A percentile compares a stretch with the other conserved stretches of the same genome.
Evolutionary conservation across 768 basidiomycete genomes (phyloP).

Genomic region (Gloeostereum incarnatum): DNA sequence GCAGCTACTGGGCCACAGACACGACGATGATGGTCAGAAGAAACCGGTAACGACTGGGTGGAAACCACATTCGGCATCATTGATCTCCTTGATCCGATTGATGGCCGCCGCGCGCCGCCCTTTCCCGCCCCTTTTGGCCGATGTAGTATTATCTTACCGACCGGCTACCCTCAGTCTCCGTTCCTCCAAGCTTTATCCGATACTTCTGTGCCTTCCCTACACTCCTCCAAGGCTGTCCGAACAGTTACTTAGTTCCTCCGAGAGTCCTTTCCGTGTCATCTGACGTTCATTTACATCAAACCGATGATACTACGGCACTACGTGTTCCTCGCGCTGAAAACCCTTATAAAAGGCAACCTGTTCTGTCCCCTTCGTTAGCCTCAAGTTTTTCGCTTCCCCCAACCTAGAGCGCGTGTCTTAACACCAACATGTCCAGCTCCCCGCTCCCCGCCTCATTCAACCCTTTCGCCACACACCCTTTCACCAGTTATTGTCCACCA

Average conservation of each 20-base stretch:
- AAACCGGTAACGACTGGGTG: constrained; percentile 1
- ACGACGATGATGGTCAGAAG: constrained; percentile 6
- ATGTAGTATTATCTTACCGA: neutral
- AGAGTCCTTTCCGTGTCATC: neutral
- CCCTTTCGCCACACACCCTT: no score
- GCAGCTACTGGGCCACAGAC: constrained; percentile 12
- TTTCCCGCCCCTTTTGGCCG: neutral
- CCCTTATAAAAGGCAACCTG: neutral
- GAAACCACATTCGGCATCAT: neutral
- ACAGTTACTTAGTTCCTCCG: neutral
- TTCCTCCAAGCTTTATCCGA: neutral
- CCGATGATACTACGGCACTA: neutral
- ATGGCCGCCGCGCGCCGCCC: neutral
- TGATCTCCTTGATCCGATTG: constrained; percentile 1
- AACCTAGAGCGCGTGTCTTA: no score
- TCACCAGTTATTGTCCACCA: no score
- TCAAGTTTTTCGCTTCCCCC: neutral
- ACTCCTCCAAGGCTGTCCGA: neutral
- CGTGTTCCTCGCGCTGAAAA: no score
- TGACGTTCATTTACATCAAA: neutral
- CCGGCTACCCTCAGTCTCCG: neutral
- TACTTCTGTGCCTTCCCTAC: neutral
- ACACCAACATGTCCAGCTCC: no score
- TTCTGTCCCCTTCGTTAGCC: neutral
- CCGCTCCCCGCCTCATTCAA: neutral